Evolutionary conservation across 768 basidiomycete genomes (phyloP).

Genomic region (Termitomyces sp.): DNA sequence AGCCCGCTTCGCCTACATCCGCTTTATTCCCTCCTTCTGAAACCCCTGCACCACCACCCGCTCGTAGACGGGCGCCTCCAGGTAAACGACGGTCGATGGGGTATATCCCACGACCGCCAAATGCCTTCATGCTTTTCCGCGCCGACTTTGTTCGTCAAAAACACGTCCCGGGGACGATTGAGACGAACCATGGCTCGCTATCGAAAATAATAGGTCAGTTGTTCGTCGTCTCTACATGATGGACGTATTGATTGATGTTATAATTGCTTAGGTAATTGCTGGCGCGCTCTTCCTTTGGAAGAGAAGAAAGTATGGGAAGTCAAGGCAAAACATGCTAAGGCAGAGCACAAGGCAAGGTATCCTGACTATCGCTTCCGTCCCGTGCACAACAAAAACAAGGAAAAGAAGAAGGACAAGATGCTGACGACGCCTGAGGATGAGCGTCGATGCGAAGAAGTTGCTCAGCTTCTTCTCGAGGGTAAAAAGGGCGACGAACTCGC

Average conservation of each 20-base stretch:
- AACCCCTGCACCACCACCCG: conserved; percentile 32
- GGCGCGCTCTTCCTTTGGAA: conserved; percentile 66
- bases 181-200: conserved; percentile 28
- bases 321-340: conserved; percentile 70
- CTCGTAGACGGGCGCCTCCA: conserved; percentile 50
- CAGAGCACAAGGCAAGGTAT: conserved; percentile 64
- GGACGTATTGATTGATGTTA: conserved; percentile 22
- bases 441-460: conserved; percentile 67
- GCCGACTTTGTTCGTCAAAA: conserved; percentile 78
- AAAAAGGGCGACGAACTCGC: conserved; percentile 71
- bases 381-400: conserved; percentile 51
- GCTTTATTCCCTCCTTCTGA: conserved; percentile 56
- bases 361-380: conserved; percentile 64
- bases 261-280: conserved; percentile 63
- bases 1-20: conserved; percentile 30
- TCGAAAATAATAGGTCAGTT: conserved; percentile 51
- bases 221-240: conserved; percentile 14
- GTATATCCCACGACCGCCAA: conserved; percentile 80
- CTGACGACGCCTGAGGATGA: conserved; percentile 48
- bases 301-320: conserved; percentile 75
- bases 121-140: conserved; percentile 86
- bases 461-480: conserved; percentile 60
- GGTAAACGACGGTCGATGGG: conserved; percentile 57
- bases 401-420: conserved; percentile 35
- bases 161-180: conserved; percentile 75